These are phyloP conservation scores for Rhodomyrtus psidioides DNA, from an alignment of 441 rosid species.

Conservation along the genomic window DNA sequence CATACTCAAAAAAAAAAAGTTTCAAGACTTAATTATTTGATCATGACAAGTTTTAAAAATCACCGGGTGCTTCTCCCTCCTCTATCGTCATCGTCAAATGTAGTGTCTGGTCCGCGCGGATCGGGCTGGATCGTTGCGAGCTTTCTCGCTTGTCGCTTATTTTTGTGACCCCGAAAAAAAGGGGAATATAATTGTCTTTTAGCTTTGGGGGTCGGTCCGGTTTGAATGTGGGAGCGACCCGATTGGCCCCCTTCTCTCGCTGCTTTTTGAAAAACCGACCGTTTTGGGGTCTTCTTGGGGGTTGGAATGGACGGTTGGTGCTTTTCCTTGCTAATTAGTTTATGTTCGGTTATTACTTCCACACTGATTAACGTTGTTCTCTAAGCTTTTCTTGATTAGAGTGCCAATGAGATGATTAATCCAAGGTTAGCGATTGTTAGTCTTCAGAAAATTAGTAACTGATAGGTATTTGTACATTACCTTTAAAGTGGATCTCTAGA, in stretches of 20 bases:
- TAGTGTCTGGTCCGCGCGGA: neutral
- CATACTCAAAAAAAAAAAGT: neutral
- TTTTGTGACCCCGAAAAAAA: neutral
- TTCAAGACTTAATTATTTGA: neutral
- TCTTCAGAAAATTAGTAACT: neutral
- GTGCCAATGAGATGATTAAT: neutral
- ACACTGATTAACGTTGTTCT: too few species aligned
- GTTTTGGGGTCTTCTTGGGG: neutral
- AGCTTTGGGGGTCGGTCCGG: neutral
- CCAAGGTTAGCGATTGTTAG: neutral
- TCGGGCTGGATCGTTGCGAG: neutral
- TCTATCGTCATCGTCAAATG: neutral
- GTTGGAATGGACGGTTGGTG: neutral
- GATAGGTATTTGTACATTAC: neutral
- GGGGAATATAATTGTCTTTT: neutral
- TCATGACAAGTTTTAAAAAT: neutral
- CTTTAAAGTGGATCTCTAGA: neutral
- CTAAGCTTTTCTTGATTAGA: neutral
- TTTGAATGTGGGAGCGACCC: neutral
- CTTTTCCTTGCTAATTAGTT: neutral
- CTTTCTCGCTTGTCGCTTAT: neutral
- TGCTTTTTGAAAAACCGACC: neutral
- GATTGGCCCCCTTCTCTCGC: neutral
- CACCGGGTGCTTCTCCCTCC: too few species aligned
- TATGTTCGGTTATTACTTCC: neutral